Evolutionary conservation across 2,329 filamentous ascomycete genomes (phyloP).

Genomic region (Escovopsis sp.): DNA sequence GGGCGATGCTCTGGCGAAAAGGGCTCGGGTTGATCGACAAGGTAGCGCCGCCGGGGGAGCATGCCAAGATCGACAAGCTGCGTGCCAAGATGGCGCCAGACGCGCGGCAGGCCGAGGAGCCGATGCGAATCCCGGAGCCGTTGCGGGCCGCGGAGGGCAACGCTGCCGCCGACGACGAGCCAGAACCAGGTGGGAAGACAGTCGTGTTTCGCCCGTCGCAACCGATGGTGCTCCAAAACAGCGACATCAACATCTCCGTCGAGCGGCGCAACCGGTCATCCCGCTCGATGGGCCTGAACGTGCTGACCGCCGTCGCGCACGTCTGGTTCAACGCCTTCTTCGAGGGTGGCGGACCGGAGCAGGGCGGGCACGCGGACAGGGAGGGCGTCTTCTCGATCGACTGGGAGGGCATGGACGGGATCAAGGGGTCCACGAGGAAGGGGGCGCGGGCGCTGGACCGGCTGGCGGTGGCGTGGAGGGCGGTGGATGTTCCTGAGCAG

Average conservation of each 20-base stretch:
- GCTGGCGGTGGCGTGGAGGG: conserved; percentile 72
- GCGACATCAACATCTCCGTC: conserved; percentile 80
- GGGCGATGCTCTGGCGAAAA: conserved; percentile 12
- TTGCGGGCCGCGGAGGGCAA: too few species aligned
- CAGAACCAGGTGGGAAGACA: conserved; percentile 48
- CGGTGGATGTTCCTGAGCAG: conserved; percentile 14
- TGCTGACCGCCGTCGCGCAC: conserved; percentile 86
- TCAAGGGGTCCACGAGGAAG: conserved; percentile 76
- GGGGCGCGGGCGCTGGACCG: conserved; percentile 70
- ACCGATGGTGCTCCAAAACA: conserved; percentile 57
- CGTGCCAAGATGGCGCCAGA: conserved; percentile 9
- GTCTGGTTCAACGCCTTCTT: conserved; percentile 97
- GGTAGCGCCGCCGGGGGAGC: conserved; percentile 11
- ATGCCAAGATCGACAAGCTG: conserved; percentile 8
- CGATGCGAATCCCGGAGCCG: too few species aligned
- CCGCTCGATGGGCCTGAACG: conserved; percentile 64
- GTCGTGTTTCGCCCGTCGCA: conserved; percentile 62
- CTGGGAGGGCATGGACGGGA: conserved; percentile 69
- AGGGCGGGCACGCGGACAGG: conserved; percentile 46
- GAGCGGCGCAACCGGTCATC: conserved; percentile 70
- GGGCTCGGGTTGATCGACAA: conserved; percentile 20
- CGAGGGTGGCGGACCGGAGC: conserved; percentile 63
- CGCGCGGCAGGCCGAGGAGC: not conserved
- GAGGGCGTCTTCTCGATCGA: conserved; percentile 47
- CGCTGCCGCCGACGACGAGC: conserved; percentile 12